phyloP scores from a whole-genome alignment of 2,329 filamentous ascomycete genomes.

The Pseudofabraea citricarpa region DNA sequence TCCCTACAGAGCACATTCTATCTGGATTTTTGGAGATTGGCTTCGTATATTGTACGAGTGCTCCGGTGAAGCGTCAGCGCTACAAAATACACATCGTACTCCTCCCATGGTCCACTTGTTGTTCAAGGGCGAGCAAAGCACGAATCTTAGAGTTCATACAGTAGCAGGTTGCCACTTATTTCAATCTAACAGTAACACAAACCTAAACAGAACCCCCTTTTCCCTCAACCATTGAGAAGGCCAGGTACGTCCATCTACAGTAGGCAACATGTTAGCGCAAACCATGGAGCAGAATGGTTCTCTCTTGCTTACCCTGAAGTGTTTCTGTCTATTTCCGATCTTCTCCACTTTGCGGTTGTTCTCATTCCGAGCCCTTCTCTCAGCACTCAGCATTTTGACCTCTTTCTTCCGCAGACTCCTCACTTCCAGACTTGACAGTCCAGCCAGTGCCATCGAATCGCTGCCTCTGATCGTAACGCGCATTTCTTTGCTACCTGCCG shows the following conservation, averaged over 20 bases:
- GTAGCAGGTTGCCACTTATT: neutral
- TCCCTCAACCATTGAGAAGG: neutral
- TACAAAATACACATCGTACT: too few relatives aligned
- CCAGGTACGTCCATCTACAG: neutral
- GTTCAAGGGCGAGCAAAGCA: too few relatives aligned
- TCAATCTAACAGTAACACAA: neutral
- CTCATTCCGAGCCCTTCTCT: slow-evolving; percentile 16
- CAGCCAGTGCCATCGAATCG: slow-evolving; percentile 12
- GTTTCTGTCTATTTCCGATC: slow-evolving; percentile 23
- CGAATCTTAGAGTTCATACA: neutral
- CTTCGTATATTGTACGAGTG: too few relatives aligned
- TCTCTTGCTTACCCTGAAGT: too few relatives aligned
- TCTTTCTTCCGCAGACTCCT: slow-evolving; percentile 18
- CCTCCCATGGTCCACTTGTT: too few relatives aligned
- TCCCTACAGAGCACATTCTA: too few relatives aligned
- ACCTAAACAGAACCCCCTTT: neutral
- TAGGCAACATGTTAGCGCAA: too few relatives aligned
- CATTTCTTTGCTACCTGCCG: slow-evolving; percentile 9
- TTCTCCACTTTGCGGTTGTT: slow-evolving; percentile 19
- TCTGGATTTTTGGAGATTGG: too few relatives aligned
- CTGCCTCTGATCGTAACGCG: slow-evolving; percentile 5
- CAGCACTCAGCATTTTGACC: slow-evolving; percentile 16
- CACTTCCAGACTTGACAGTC: slow-evolving; percentile 18
- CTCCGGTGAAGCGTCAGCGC: too few relatives aligned
- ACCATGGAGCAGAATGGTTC: too few relatives aligned